Base-by-base conservation (phyloP, 2,329 filamentous ascomycete species). In the Rhinocladiella mackenziei region DNA sequence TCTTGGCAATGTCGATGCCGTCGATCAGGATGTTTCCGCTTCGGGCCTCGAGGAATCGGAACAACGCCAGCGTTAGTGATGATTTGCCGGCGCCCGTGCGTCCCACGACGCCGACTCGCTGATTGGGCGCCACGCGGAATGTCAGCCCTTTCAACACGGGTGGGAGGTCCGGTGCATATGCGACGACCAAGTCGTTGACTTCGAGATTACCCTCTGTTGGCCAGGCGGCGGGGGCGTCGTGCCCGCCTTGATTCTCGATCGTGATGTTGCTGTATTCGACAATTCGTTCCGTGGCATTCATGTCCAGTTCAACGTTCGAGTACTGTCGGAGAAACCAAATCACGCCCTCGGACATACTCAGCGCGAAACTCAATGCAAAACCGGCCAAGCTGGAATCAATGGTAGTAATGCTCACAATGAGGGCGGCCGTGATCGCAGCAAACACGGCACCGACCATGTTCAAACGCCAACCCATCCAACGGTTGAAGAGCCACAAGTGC, bases 61-160 rank as follows among this genome's bases (percentile, higher is more conserved):
- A 89, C 1, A 89, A 68, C 0, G 85, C 84, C 1, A 89, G 70
- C 0, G 85, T 87, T 15, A 89, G 65, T 0, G 82, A 85, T 0
- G 83, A 86, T 64, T 89, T 89, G 44, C 85, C 85, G 0, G 84
- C 84, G 3, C 85, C 85, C 0, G 86, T 89, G 11, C 86, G 78
- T 8, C 86, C 86, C 3, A 89, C 80, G 3, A 89, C 80, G n/a
- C 84, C 84, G 11, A 89, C 68, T 10, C 85, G 72, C 64, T 89
- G 78, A 51, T 83, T 83, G 42, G 76, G 72, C 29, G 79, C 71
- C 9, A 88, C 75, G 10, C 65, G 68, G 62, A 91, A 89, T 1
- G 71, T 79, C 13, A 89, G 68, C 0, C 80, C 81, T 60, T 78
- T 84, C 2, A 89, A 69, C 0, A 89, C 82, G 0, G 84, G 77